Conservation (phyloP, 768 basidiomycete species). For the Coprinopsis sp. region DNA sequence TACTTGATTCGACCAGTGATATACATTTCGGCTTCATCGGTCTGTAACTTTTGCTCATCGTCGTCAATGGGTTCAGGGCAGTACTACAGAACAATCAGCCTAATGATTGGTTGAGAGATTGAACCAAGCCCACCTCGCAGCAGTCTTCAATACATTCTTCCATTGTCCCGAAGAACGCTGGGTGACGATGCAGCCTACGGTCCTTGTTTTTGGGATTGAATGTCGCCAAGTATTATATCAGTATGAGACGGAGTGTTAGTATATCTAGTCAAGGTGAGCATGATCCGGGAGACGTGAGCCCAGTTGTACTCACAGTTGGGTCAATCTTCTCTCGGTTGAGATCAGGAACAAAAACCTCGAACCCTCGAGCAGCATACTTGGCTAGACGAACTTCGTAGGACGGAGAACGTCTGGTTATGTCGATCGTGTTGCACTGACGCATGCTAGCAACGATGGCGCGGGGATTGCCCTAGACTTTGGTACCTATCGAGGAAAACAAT, state of each 20-base stretch:
- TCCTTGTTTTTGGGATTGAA: conserved; percentile 63
- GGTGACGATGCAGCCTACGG: conserved; percentile 56
- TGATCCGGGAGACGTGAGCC: too few relatives aligned
- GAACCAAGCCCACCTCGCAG: conserved; percentile 41
- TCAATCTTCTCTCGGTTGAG: conserved; percentile 49
- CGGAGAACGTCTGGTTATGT: conserved; percentile 58
- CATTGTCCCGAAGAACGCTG: conserved; percentile 58
- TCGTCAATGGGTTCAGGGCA: conserved; percentile 53
- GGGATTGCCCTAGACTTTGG: conserved; percentile 57
- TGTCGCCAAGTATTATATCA: conserved; percentile 34
- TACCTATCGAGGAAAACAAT: conserved; percentile 20
- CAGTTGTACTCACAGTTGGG: conserved; percentile 54
- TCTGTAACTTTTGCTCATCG: conserved; percentile 49
- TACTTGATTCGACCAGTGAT: conserved; percentile 51
- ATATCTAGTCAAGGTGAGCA: too few relatives aligned
- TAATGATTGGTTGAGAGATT: not conserved
- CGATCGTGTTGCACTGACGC: conserved; percentile 60
- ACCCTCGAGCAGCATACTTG: conserved; percentile 52
- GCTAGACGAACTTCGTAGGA: conserved; percentile 60
- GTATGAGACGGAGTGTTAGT: conserved; percentile 45
- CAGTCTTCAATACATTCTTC: conserved; percentile 56
- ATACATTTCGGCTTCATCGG: conserved; percentile 48
- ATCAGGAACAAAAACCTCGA: conserved; percentile 53
- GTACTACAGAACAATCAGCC: conserved; percentile 28
- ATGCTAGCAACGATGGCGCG: conserved; percentile 58